phyloP scores from a whole-genome alignment of 768 basidiomycete species.

The Hygrocybe punicea region DNA sequence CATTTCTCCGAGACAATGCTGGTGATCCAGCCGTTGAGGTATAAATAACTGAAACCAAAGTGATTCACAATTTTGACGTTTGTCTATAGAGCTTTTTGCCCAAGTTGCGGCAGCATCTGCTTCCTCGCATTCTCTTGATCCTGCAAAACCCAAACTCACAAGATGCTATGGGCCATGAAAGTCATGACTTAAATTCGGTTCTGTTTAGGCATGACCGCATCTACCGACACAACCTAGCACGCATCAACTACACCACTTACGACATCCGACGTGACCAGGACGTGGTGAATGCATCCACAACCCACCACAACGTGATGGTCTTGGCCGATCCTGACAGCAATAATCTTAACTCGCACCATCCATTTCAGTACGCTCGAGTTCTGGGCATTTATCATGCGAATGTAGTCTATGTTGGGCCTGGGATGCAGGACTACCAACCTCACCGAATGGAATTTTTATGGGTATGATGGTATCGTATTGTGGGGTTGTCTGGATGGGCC shows the following conservation, averaged over 20 bases:
- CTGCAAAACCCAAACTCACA: neutral
- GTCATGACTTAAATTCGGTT: constrained; percentile 11
- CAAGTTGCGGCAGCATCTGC: constrained; percentile 6
- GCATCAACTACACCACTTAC: constrained; percentile 42
- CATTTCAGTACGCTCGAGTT: constrained; percentile 33
- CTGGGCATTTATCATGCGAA: constrained; percentile 31
- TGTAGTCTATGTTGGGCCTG: constrained; percentile 12
- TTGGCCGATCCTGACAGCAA: constrained; percentile 16
- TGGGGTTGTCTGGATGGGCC: constrained; percentile 9
- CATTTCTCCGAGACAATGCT: constrained; percentile 3
- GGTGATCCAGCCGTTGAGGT: constrained; percentile 11
- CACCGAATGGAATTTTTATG: constrained; percentile 24
- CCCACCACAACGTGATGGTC: constrained; percentile 33
- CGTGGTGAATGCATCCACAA: constrained; percentile 32
- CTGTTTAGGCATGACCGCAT: constrained; percentile 17
- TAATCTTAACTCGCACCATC: constrained; percentile 15
- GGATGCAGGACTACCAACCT: constrained; percentile 2
- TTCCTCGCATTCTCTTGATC: neutral
- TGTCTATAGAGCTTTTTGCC: constrained; percentile 8
- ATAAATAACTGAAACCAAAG: neutral
- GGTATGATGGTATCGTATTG: constrained; percentile 24
- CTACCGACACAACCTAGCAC: constrained; percentile 20
- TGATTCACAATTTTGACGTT: neutral
- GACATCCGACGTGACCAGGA: constrained; percentile 38
- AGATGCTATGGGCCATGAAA: neutral